Evolutionary conservation across 2,329 filamentous ascomycete species (phyloP).

Genomic region (Calonectria leucothoes): DNA sequence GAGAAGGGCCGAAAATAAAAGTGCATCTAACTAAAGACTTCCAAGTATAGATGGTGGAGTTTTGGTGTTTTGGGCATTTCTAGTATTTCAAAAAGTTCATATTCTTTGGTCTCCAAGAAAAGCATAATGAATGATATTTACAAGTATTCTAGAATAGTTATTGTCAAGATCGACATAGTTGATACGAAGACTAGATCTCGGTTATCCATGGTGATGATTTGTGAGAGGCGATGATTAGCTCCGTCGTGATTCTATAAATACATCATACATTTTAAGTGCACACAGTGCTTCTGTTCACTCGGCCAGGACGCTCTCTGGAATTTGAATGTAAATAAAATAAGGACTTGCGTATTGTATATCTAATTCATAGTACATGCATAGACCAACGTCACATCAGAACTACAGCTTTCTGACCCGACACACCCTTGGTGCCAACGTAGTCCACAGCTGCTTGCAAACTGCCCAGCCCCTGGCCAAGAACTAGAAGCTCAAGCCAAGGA

Average conservation of each 20-base stretch:
- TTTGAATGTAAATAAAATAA: no score
- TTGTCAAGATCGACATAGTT: not conserved
- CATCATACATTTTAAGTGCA: no score
- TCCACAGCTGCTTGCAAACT: conserved; percentile 4
- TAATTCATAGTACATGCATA: not conserved
- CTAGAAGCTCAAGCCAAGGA: not conserved
- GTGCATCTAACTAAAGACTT: not conserved
- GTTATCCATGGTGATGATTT: no score
- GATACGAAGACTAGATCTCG: not conserved
- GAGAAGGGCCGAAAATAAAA: not conserved
- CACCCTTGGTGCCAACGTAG: not conserved
- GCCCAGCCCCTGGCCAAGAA: not conserved
- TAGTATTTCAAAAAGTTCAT: not conserved
- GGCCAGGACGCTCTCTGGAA: no score
- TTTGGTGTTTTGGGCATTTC: not conserved
- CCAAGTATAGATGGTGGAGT: not conserved
- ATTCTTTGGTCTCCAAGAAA: not conserved
- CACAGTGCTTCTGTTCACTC: no score
- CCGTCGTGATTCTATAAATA: no score
- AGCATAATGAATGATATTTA: not conserved
- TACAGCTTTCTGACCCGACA: not conserved
- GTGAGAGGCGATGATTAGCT: no score
- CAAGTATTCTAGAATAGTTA: not conserved
- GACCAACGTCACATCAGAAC: not conserved
- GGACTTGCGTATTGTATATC: no score